Evolutionary conservation across 495 filamentous ascomycete species (phyloP).

Genomic region (Penicillium coffeae): DNA sequence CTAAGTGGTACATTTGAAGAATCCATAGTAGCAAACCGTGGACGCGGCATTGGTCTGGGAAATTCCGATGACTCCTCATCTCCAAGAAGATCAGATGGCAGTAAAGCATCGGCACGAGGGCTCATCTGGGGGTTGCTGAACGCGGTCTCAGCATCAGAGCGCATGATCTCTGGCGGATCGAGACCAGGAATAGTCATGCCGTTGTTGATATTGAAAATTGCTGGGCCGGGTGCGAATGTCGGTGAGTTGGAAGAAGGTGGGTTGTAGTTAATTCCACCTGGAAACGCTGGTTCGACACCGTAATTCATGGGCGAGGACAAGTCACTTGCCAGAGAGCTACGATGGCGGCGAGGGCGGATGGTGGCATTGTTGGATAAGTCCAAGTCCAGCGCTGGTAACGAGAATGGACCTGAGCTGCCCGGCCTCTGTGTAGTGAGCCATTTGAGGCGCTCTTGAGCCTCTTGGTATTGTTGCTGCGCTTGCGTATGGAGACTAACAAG

Average conservation of each 20-base stretch:
- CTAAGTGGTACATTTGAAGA: slow-evolving; percentile 32
- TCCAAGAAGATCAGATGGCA: slow-evolving; percentile 76
- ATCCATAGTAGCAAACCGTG: slow-evolving; percentile 37
- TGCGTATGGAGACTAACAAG: slow-evolving; percentile 47
- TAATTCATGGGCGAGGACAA: slow-evolving; percentile 45
- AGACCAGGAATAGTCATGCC: slow-evolving; percentile 45
- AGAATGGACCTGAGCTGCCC: slow-evolving; percentile 41
- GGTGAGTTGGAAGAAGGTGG: slow-evolving; percentile 46
- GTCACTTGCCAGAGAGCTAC: slow-evolving; percentile 47
- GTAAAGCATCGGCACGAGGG: slow-evolving; percentile 70
- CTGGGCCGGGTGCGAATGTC: slow-evolving; percentile 41
- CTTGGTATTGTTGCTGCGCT: slow-evolving; percentile 49
- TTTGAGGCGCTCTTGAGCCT: slow-evolving; percentile 49
- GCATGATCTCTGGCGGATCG: slow-evolving; percentile 37
- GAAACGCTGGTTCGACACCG: slow-evolving; percentile 34
- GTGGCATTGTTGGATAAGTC: slow-evolving; percentile 37
- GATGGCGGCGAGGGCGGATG: slow-evolving; percentile 46
- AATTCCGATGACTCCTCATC: slow-evolving; percentile 66
- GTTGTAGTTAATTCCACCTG: slow-evolving; percentile 39
- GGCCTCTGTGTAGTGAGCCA: slow-evolving; percentile 46
- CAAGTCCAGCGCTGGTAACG: slow-evolving; percentile 41
- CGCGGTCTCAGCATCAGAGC: slow-evolving; percentile 43
- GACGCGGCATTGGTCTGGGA: slow-evolving; percentile 38
- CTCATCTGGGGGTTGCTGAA: slow-evolving; percentile 70
- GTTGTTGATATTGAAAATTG: slow-evolving; percentile 61